phyloP scores from a whole-genome alignment of 345 rosid species.

The Lepidium didymum region DNA sequence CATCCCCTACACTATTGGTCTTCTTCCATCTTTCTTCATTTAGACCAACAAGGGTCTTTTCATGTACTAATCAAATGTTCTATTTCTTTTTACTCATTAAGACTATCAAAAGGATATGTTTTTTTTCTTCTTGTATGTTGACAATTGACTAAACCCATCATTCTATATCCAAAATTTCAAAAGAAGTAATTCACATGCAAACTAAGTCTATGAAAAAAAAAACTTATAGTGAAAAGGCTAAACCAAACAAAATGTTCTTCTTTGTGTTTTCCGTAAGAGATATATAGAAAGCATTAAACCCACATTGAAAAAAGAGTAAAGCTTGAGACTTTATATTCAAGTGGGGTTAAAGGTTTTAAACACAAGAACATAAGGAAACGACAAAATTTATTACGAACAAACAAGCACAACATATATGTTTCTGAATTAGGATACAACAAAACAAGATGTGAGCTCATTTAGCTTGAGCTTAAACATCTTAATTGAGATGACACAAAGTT shows the following conservation, averaged over 20 bases:
- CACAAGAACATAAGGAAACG: not conserved
- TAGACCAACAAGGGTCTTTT: constrained; percentile 20
- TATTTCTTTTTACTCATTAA: not conserved
- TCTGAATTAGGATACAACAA: constrained; percentile 1
- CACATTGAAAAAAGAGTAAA: constrained; percentile 18
- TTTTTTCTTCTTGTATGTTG: not conserved
- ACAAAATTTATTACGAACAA: not conserved
- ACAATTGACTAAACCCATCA: not conserved
- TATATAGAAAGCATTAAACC: not conserved
- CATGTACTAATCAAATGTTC: constrained; percentile 16
- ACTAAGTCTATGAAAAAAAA: not conserved
- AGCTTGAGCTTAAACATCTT: not conserved
- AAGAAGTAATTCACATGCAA: constrained; percentile 4
- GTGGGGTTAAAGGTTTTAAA: constrained; percentile 16
- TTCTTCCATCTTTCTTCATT: constrained; percentile 2
- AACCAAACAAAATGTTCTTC: too few relatives aligned
- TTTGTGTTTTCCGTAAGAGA: not conserved
- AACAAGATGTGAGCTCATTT: not conserved
- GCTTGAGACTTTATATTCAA: constrained; percentile 16
- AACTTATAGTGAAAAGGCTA: too few relatives aligned
- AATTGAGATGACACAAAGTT: not conserved
- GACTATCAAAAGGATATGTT: not conserved
- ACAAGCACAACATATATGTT: not conserved
- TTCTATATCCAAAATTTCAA: not conserved
- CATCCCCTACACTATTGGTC: not conserved